phyloP scores from a whole-genome alignment of 1,284 basidiomycete species.

The Rhizoctonia solani region DNA sequence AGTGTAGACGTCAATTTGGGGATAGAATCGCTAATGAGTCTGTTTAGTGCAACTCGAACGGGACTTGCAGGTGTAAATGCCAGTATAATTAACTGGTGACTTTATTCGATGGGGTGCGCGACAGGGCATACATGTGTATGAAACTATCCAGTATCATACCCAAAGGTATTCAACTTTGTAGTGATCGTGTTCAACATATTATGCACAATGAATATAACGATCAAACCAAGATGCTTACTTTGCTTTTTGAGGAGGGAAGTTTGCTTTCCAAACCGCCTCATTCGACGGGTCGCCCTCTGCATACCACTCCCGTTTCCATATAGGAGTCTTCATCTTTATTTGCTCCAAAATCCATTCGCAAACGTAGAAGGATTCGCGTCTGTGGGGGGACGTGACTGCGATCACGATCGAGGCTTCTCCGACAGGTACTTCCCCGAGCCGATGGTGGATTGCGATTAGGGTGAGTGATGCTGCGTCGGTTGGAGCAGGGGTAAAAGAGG shows the following conservation, averaged over 20 bases:
- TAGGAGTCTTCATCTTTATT: constrained; percentile 78
- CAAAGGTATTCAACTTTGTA: too few relatives aligned
- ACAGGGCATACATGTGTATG: too few relatives aligned
- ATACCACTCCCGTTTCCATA: constrained; percentile 91
- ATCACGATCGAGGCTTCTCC: constrained; percentile 83
- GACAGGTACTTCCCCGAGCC: constrained; percentile 77
- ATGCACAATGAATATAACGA: too few relatives aligned
- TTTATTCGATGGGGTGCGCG: too few relatives aligned
- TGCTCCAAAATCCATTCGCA: constrained; percentile 83
- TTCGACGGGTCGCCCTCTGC: constrained; percentile 32
- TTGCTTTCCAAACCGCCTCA: constrained; percentile 36
- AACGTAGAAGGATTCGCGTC: constrained; percentile 77
- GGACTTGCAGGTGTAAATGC: neutral
- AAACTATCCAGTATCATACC: too few relatives aligned
- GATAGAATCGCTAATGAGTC: neutral
- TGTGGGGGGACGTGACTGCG: constrained; percentile 83
- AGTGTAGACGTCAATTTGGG: neutral
- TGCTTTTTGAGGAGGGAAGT: constrained; percentile 34
- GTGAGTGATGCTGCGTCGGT: constrained; percentile 39
- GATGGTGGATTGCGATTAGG: constrained; percentile 69
- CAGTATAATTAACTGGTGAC: neutral
- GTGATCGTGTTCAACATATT: too few relatives aligned
- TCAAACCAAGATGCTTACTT: neutral
- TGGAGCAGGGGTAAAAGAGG: constrained; percentile 38
- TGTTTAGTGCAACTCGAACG: neutral